Evolutionary conservation across 306 rosid genomes (phyloP).

Genomic region (Styphnolobium japonicum): DNA sequence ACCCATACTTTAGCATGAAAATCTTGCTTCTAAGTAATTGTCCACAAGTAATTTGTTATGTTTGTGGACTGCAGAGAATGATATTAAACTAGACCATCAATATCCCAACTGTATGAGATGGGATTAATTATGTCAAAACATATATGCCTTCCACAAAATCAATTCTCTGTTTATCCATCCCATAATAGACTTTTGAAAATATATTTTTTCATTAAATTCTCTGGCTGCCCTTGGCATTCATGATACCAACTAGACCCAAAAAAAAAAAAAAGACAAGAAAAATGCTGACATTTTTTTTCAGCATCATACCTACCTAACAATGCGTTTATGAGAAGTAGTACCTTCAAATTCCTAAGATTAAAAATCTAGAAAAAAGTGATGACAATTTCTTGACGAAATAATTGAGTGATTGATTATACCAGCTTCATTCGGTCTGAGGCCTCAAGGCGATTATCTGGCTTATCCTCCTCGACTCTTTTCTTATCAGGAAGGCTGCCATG

Average conservation of each 20-base stretch:
- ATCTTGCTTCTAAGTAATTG: neutral
- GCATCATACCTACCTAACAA: neutral
- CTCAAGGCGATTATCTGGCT: conserved; percentile 35
- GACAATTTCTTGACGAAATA: neutral
- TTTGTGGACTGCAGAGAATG: neutral
- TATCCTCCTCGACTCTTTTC: conserved; percentile 42
- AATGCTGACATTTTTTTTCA: neutral
- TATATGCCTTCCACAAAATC: neutral
- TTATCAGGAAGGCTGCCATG: conserved; percentile 69
- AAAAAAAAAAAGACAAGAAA: too few species aligned
- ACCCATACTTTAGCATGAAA: conserved; percentile 12
- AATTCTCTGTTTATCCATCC: neutral
- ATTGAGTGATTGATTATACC: conserved; percentile 45
- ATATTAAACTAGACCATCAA: neutral
- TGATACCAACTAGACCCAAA: neutral
- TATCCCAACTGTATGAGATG: neutral
- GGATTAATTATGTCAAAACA: neutral
- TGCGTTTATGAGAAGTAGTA: neutral
- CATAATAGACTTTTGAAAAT: neutral
- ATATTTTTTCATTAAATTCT: neutral
- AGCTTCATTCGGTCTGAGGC: conserved; percentile 53
- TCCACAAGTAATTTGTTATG: neutral
- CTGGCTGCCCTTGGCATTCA: neutral
- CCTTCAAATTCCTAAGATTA: neutral
- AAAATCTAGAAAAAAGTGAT: neutral